A percentile compares a stretch with the other conserved stretches of the same genome.
phyloP scores from a whole-genome alignment of 1,284 basidiomycete genomes.

The Apiotrichum montevideense region DNA sequence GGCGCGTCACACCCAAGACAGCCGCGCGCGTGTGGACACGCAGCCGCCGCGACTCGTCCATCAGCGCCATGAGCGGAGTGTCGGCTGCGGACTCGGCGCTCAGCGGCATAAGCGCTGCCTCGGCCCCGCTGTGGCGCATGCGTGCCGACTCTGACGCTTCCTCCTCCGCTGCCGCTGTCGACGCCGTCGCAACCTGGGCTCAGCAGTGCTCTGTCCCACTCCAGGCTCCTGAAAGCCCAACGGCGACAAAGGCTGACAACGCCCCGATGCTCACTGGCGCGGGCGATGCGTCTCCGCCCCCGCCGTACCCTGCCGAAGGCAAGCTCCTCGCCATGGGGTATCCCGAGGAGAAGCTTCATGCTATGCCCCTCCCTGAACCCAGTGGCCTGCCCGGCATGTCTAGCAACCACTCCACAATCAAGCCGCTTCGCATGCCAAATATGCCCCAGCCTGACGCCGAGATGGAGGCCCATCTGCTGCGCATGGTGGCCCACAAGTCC shows the following conservation, averaged over 20 bases:
- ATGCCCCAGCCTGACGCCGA: conserved; percentile 9
- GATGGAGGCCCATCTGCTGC: conserved; percentile 10
- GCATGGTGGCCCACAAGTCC: conserved; percentile 16
- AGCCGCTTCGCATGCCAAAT: background rate
- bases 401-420: background rate
- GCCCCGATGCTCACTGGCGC: background rate
- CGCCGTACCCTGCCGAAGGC: conserved; percentile 1
- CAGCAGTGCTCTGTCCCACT: conserved; percentile 1
- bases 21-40: conserved; percentile 4
- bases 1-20: conserved; percentile 11
- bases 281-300: conserved; percentile 5
- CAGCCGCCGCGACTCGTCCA: conserved; percentile 7
- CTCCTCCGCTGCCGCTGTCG: background rate
- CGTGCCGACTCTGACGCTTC: background rate
- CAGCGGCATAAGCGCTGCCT: conserved; percentile 4
- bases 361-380: conserved; percentile 4
- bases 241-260: background rate
- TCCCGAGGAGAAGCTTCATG: background rate
- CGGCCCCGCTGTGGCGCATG: conserved; percentile 10
- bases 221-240: background rate
- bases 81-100: background rate
- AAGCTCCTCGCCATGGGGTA: background rate
- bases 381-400: too few species aligned
- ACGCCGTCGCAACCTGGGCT: background rate
- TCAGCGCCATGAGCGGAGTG: conserved; percentile 1